Evolutionary conservation across 192 early-diverging fungal genomes (phyloP), one percentile per base, ranked within the genome.

Genomic region (Gryganskiella cystojenkinii): DNA sequence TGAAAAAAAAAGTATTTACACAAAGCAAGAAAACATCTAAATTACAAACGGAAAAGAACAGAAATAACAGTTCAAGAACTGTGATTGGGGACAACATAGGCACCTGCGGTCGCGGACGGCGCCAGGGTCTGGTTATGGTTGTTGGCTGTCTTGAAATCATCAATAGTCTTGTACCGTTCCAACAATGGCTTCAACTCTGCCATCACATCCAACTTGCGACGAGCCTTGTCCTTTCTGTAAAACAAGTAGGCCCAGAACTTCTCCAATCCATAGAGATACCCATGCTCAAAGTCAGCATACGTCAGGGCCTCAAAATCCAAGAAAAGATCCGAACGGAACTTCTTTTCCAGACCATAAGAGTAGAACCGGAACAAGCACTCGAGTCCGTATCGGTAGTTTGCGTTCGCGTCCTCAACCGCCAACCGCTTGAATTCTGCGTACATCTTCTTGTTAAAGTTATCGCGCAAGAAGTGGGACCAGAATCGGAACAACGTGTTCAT

Each of bases 401-500:
- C 80, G 53, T 86, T 83, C 49, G 94, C 92, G 71, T 98, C 96
- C 67, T 97, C 94, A 17, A 95, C 86, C 6, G 96, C 93, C 20
- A 96, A 81, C 19, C 88, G 83, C 82, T 93, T 94, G 84, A 98
- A 98, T 83, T 98, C 95, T 49, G 81, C 79, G 79, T 95, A 96
- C 95, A 98, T 96, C 66, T 87, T 89, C 74, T 90, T 86, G 88
- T 95, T 96, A 81, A 94, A 98, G 63, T 92, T 92, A 79, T 98
- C 96, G 71, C 95, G 94, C 76, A 98, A 83, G 80, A 98, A 98
- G 80, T 96, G 95, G 53, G 91, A 94, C 96, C 96, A 98, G 93
- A 98, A 98, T 35, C 95, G 89, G 81, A 90, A 96, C 63, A 98
- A 80, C 19, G 96, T 96, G 87, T 96, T 96, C 96, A 98, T 98